phyloP scores from a whole-genome alignment of 495 filamentous ascomycete genomes.

The Neurospora sp. region DNA sequence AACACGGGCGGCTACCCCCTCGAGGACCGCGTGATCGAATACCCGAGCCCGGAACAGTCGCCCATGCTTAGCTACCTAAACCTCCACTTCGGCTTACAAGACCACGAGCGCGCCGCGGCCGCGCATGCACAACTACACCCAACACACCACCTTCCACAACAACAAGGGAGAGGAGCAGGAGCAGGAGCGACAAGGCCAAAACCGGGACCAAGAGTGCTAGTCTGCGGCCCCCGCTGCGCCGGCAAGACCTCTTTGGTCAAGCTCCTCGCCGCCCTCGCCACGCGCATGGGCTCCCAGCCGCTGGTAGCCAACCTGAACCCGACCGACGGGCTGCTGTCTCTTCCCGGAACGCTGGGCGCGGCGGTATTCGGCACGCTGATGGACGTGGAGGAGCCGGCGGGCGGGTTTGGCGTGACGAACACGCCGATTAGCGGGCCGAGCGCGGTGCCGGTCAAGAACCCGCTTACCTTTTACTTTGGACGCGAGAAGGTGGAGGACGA shows the following conservation, averaged over 20 bases:
- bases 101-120: constrained; percentile 43
- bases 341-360: constrained; percentile 79
- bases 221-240: constrained; percentile 69
- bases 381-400: constrained; percentile 57
- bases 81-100: constrained; percentile 75
- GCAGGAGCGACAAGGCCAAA: neutral
- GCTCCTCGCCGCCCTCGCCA: constrained; percentile 73
- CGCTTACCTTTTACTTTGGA: constrained; percentile 86
- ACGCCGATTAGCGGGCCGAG: constrained; percentile 86
- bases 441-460: constrained; percentile 78
- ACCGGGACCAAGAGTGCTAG: constrained; percentile 69
- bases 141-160: neutral
- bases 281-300: constrained; percentile 64
- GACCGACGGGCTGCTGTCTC: constrained; percentile 70
- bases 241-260: constrained; percentile 82
- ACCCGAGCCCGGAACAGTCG: constrained; percentile 75
- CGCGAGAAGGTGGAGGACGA: constrained; percentile 66
- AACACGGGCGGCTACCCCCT: constrained; percentile 30
- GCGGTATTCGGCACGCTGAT: constrained; percentile 75
- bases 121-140: constrained; percentile 1
- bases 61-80: constrained; percentile 77
- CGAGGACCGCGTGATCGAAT: constrained; percentile 34
- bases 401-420: constrained; percentile 77
- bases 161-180: neutral
- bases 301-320: constrained; percentile 82